A percentile compares a stretch with the other conserved stretches of the same genome.
Evolutionary conservation across 306 rosid species (phyloP).

Genomic region (Styphnolobium japonicum): DNA sequence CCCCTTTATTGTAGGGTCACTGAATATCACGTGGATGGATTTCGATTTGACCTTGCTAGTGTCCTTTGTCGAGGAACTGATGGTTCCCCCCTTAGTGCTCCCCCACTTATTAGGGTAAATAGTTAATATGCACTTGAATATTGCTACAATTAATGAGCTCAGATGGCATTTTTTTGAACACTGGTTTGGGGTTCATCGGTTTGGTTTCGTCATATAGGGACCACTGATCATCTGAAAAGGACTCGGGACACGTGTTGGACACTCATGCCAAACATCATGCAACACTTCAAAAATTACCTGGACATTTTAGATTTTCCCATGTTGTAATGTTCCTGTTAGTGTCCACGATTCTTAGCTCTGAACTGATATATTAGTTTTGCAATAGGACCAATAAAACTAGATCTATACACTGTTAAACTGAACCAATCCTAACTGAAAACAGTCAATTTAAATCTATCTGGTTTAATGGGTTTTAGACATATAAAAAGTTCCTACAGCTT

Average conservation of each 20-base stretch:
- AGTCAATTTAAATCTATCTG: neutral
- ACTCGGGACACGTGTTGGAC: neutral
- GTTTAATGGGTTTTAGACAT: neutral
- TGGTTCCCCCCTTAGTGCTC: constrained; percentile 81
- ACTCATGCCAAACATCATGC: neutral
- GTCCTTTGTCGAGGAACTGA: constrained; percentile 86
- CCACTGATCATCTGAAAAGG: neutral
- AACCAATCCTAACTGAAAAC: neutral
- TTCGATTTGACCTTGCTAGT: constrained; percentile 97
- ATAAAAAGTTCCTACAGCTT: neutral
- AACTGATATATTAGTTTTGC: neutral
- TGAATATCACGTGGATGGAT: constrained; percentile 95
- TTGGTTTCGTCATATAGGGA: neutral
- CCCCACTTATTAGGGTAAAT: constrained; percentile 76
- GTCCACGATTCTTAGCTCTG: constrained; percentile 2
- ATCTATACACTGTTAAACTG: neutral
- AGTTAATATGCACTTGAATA: neutral
- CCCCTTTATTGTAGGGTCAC: constrained; percentile 61
- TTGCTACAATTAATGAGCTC: neutral
- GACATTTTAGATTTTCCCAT: neutral
- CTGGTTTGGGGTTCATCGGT: neutral
- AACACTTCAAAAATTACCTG: neutral
- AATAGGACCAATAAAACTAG: neutral
- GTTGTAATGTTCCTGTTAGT: neutral
- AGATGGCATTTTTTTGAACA: neutral